Percentiles rank a stretch among this genome's conserved stretches.
phyloP scores from a whole-genome alignment of 495 filamentous ascomycete species.

The Aspergillus incahuasiensis region DNA sequence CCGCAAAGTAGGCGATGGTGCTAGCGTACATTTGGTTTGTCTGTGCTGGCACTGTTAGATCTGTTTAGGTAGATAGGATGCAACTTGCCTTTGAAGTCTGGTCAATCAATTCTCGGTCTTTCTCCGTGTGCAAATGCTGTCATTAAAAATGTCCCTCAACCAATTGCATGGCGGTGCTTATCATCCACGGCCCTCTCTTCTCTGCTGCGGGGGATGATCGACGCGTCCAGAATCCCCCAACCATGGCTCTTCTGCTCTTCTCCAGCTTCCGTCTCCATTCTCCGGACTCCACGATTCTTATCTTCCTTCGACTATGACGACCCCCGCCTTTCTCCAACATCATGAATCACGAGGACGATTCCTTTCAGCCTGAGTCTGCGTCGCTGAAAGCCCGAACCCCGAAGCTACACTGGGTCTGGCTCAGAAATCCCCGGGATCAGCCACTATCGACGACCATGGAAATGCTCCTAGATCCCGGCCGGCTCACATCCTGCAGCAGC shows the following conservation, averaged over 20 bases:
- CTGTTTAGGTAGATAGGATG: background rate
- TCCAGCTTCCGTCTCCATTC: background rate
- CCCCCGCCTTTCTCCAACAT: background rate
- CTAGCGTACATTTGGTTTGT: background rate
- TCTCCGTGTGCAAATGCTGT: background rate
- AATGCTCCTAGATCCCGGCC: background rate
- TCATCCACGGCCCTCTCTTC: background rate
- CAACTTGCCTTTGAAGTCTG: background rate
- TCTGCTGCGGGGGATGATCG: background rate
- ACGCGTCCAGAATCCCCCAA: background rate
- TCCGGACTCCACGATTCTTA: background rate
- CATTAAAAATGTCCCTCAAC: background rate
- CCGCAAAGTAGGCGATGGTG: background rate
- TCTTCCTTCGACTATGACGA: background rate
- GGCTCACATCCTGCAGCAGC: background rate
- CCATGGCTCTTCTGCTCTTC: background rate
- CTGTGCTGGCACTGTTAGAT: background rate
- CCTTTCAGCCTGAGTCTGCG: background rate
- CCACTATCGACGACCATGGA: conserved; percentile 4
- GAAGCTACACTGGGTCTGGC: background rate
- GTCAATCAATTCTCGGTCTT: background rate
- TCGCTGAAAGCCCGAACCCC: background rate
- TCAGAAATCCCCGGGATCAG: conserved; percentile 4
- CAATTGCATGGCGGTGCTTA: background rate
- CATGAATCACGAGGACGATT: background rate